Evolutionary conservation across 352 stramenopile genomes (phyloP).

Genomic region (Phytopythium boreale): DNA sequence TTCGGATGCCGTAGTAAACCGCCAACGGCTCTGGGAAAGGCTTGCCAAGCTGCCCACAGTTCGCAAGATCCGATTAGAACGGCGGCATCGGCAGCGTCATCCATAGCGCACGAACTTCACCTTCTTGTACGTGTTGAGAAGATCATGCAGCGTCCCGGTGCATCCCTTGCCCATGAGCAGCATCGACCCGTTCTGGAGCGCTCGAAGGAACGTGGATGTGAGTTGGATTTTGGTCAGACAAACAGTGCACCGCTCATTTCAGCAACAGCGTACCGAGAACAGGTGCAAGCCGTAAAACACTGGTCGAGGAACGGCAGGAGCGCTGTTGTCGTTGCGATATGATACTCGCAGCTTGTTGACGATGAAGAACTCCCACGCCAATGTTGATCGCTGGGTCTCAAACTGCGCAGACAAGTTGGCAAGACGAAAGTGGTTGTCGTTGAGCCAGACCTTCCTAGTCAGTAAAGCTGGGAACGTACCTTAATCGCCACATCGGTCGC

Average conservation of each 20-base stretch:
- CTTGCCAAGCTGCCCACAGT: slow-evolving; percentile 31
- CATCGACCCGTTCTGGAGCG: slow-evolving; percentile 63
- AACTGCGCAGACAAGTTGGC: slow-evolving; percentile 25
- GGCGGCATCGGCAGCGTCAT: background rate
- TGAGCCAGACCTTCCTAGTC: background rate
- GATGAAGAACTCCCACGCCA: slow-evolving; percentile 83
- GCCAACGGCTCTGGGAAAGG: slow-evolving; percentile 66
- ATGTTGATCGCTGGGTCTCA: slow-evolving; percentile 63
- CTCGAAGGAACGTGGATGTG: background rate
- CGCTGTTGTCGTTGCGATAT: background rate
- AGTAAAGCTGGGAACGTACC: slow-evolving; percentile 21
- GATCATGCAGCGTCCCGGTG: slow-evolving; percentile 69
- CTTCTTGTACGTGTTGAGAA: slow-evolving; percentile 80
- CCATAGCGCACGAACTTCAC: slow-evolving; percentile 16
- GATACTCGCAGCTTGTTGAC: slow-evolving; percentile 37
- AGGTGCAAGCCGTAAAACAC: slow-evolving; percentile 38
- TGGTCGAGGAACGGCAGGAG: slow-evolving; percentile 6
- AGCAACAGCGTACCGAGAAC: slow-evolving; percentile 38
- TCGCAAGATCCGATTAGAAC: background rate
- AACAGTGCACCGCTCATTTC: background rate
- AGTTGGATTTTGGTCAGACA: background rate
- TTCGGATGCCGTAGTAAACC: slow-evolving; percentile 78
- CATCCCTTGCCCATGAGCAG: slow-evolving; percentile 72
- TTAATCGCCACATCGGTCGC: slow-evolving; percentile 56
- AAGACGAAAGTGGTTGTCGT: slow-evolving; percentile 6